These are phyloP conservation scores for Leccinum broughii DNA, from an alignment of 768 basidiomycete species.

Conservation along the genomic window DNA sequence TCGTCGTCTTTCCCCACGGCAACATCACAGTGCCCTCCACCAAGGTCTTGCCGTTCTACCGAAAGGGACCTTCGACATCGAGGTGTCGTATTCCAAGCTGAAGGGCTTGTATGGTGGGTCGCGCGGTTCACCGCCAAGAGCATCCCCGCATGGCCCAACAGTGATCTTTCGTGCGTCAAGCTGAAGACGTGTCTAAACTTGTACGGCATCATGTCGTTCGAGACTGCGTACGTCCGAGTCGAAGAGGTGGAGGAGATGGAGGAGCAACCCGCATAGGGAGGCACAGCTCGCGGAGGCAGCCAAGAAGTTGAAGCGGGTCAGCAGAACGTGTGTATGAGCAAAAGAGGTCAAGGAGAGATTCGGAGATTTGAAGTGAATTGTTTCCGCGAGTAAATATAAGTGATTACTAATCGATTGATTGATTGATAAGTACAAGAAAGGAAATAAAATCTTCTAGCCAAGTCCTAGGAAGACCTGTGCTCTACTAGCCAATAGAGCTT, in stretches of 20 bases:
- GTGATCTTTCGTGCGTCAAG: constrained; percentile 81
- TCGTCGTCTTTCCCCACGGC: constrained; percentile 84
- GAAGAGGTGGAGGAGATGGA: constrained; percentile 80
- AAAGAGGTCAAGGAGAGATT: no score
- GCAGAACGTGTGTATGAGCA: no score
- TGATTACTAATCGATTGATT: neutral
- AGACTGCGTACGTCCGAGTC: constrained; percentile 62
- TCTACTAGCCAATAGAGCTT: neutral
- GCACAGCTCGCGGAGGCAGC: constrained; percentile 41
- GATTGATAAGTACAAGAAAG: neutral
- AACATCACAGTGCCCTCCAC: constrained; percentile 91
- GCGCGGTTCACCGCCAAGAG: constrained; percentile 79
- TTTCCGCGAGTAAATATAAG: neutral
- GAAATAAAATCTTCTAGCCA: neutral
- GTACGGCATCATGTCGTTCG: constrained; percentile 86
- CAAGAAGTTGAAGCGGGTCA: constrained; percentile 80
- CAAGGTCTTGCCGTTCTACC: constrained; percentile 93
- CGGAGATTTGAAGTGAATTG: no score
- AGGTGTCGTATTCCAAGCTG: constrained; percentile 80
- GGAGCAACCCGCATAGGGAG: constrained; percentile 60
- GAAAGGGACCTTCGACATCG: constrained; percentile 87
- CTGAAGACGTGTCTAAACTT: constrained; percentile 87
- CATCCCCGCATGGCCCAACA: constrained; percentile 66
- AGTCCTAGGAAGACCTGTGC: no score
- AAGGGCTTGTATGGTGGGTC: constrained; percentile 71